Conservation (phyloP, 108 stramenopile species). For the Discostella pseudostelligera region DNA sequence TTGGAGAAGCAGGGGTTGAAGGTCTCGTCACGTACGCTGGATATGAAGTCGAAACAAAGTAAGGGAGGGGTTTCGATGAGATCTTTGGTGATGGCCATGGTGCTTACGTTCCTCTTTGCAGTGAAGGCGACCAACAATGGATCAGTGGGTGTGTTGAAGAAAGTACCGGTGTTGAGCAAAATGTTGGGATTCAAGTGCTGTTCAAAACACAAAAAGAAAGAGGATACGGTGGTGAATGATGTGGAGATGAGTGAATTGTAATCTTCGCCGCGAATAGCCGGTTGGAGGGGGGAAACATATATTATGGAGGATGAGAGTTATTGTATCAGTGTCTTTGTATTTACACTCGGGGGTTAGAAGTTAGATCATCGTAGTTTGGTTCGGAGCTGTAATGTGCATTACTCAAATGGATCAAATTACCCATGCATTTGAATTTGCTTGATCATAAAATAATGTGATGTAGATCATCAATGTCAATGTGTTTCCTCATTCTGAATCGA, state of each 20-base stretch:
- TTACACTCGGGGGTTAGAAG: too few species aligned
- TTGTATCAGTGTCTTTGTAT: neutral
- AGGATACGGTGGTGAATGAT: neutral
- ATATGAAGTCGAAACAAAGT: slow-evolving; percentile 12
- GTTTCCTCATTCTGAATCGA: too few species aligned
- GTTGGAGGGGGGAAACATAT: neutral
- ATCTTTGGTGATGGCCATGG: slow-evolving; percentile 25
- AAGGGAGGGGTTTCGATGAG: slow-evolving; percentile 24
- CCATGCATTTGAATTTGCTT: too few species aligned
- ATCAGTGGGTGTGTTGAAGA: slow-evolving; percentile 26
- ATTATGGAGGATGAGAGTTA: neutral
- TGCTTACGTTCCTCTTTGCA: slow-evolving; percentile 33
- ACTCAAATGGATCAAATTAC: too few species aligned
- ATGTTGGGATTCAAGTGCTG: slow-evolving; percentile 36
- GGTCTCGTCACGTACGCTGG: slow-evolving; percentile 17
- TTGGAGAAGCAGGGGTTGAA: slow-evolving; percentile 59
- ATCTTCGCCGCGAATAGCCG: neutral
- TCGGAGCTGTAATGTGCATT: too few species aligned
- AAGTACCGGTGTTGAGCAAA: slow-evolving; percentile 38
- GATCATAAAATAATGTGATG: too few species aligned
- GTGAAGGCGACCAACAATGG: slow-evolving; percentile 43
- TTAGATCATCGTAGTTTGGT: too few species aligned
- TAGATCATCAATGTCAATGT: too few species aligned
- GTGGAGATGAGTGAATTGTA: neutral
- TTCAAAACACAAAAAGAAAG: slow-evolving; percentile 3